Conservation (phyloP, 352 stramenopile genomes). For the Phytophthora pisi region DNA sequence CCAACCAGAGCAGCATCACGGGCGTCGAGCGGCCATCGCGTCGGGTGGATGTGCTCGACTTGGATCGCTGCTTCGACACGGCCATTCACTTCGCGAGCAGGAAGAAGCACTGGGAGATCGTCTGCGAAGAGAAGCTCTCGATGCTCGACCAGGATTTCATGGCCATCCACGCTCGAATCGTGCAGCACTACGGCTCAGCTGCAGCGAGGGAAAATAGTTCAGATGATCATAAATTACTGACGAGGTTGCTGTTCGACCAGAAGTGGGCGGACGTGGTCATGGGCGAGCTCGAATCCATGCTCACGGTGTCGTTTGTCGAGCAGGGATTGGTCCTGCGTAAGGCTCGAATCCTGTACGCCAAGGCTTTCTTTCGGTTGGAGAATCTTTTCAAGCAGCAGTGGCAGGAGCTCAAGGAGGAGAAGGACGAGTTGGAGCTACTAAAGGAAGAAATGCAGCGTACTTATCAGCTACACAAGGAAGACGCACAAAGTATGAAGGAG, state of each 20-base stretch:
- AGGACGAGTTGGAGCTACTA: constrained; percentile 46
- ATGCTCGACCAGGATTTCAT: constrained; percentile 77
- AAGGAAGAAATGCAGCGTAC: constrained; percentile 37
- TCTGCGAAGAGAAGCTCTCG: constrained; percentile 50
- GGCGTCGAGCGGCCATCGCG: constrained; percentile 66
- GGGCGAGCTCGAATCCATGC: constrained; percentile 87
- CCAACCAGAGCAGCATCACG: constrained; percentile 44
- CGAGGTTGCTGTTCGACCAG: constrained; percentile 84
- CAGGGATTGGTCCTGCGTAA: constrained; percentile 85
- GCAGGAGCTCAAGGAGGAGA: constrained; percentile 39
- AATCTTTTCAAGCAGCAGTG: constrained; percentile 46
- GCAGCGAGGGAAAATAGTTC: constrained; percentile 2
- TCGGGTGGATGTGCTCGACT: constrained; percentile 69
- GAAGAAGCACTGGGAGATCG: constrained; percentile 50
- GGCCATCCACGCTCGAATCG: constrained; percentile 54
- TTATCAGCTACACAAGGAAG: constrained; percentile 46
- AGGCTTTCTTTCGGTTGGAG: constrained; percentile 79
- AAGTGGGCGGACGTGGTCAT: constrained; percentile 92
- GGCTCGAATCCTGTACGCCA: constrained; percentile 79
- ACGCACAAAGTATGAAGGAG: constrained; percentile 47
- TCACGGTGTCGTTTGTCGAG: constrained; percentile 89
- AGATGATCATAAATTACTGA: constrained; percentile 45
- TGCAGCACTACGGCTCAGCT: constrained; percentile 33
- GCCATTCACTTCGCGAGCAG: constrained; percentile 68
- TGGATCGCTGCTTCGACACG: constrained; percentile 71